These are phyloP conservation scores for Suillus fuscotomentosus DNA, from an alignment of 768 basidiomycete genomes.

Conservation along the genomic window DNA sequence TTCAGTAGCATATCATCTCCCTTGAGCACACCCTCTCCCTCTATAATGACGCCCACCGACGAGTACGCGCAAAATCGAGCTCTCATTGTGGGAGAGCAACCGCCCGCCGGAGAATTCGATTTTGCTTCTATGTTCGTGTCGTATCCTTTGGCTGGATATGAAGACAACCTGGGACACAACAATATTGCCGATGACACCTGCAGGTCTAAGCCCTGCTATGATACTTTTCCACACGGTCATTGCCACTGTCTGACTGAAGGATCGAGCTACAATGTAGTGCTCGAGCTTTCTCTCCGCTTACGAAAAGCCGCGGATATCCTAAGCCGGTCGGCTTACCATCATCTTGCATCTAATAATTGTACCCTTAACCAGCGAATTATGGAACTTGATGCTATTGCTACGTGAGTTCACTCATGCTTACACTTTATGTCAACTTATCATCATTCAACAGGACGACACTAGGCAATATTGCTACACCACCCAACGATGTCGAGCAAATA, in stretches of 20 bases:
- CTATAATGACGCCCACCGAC: slow-evolving; percentile 45
- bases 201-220: slow-evolving; percentile 15
- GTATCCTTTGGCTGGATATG: slow-evolving; percentile 25
- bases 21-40: slow-evolving; percentile 29
- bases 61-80: slow-evolving; percentile 37
- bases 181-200: slow-evolving; percentile 5
- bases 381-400: slow-evolving; percentile 51
- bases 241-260: slow-evolving; percentile 61
- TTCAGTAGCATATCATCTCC: slow-evolving; percentile 21
- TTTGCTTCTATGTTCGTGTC: slow-evolving; percentile 40
- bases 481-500: slow-evolving; percentile 21
- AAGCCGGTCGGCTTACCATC: slow-evolving; percentile 43
- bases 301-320: slow-evolving; percentile 60
- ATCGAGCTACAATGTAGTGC: slow-evolving; percentile 52
- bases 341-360: slow-evolving; percentile 28
- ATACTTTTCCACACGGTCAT: slow-evolving; percentile 31
- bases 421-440: slow-evolving; percentile 12
- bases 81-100: slow-evolving; percentile 21
- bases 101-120: slow-evolving; percentile 39
- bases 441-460: slow-evolving; percentile 37
- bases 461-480: slow-evolving; percentile 31
- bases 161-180: slow-evolving; percentile 11
- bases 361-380: slow-evolving; percentile 43
- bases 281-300: slow-evolving; percentile 65
- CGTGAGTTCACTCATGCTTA: slow-evolving; percentile 35